Base-by-base conservation (phyloP, 768 basidiomycete genomes). In the Tubosaeta sp. region DNA sequence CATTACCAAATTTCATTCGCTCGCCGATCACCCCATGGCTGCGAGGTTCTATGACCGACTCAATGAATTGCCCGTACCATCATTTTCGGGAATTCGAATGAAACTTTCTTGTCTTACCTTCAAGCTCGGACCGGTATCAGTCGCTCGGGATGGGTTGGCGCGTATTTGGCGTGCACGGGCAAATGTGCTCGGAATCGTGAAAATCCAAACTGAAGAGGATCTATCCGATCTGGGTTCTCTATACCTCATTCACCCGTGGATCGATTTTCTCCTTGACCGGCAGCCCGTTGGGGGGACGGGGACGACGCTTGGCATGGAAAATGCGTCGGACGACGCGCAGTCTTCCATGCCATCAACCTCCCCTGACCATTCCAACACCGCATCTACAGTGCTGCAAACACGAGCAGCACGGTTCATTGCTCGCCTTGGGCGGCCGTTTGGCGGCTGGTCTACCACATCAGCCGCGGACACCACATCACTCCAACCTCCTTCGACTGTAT, bases 161-260 rank as follows among this genome's bases (percentile, higher is more conserved):
- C 21, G 4, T 4, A 30, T 54, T 3, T 59, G 50, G 12, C 38
- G 39, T 19, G 42, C 49, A 7, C 34, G 5, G 29, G 19, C 46
- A 8, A 11, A 4, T 2, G 49, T 27, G 0, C 52, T 59, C 12
- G 40, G 56, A 3, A 11, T 24, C 13, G 53, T 59, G 10, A 42
- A 55, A 21, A 59, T 59, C 7, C 29, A 6, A 27, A 52, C 50
- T 6, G 39, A 3, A 1, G 49, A 58, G 7, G 49, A 56, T 21
- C 32, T 59, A 3, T 36, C 58, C 14, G 36, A 12, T 13, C 9
- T 46, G 1, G 30, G 31, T 3, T 34, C 32, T 34, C n/a, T 57
- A 1, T 27, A 6, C 5, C 38, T 57, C 7, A 25, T 56, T 13
- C 51, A 58, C 21, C 57, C 57, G 1, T 58, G 57, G 54, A 56